These are phyloP conservation scores for Lactarius evosmus DNA, from an alignment of 768 basidiomycete species.

Conservation along the genomic window DNA sequence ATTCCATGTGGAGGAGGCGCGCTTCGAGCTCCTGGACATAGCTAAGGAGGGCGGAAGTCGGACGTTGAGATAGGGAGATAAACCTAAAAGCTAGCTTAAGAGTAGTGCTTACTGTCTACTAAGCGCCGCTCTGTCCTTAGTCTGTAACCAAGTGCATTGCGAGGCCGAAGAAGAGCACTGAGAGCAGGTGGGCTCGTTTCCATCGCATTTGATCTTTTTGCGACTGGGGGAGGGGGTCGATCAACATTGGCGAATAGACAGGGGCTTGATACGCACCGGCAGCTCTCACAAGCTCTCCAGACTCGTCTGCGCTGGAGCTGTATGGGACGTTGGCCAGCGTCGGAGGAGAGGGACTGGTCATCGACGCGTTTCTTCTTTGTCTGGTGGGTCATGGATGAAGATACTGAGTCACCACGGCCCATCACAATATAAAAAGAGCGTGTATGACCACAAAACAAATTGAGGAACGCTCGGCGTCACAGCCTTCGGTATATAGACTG, in stretches of 20 bases:
- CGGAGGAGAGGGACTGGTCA: constrained; percentile 43
- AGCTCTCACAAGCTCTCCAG: constrained; percentile 88
- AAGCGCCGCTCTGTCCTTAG: constrained; percentile 84
- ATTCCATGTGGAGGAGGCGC: constrained; percentile 83
- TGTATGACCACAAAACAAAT: constrained; percentile 15
- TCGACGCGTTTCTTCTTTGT: constrained; percentile 81
- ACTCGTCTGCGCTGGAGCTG: constrained; percentile 77
- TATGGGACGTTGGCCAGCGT: constrained; percentile 63
- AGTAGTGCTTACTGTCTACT: constrained; percentile 73
- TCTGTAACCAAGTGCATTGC: constrained; percentile 86
- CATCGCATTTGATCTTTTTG: constrained; percentile 94
- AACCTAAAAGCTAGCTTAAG: constrained; percentile 27
- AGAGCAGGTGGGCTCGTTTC: constrained; percentile 79
- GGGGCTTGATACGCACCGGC: constrained; percentile 54
- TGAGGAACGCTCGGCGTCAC: background rate
- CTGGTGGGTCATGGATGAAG: constrained; percentile 45
- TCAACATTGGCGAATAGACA: constrained; percentile 25
- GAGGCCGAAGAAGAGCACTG: constrained; percentile 74
- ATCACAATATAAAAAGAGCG: constrained; percentile 21
- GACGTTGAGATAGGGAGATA: constrained; percentile 20
- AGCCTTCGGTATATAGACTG: background rate
- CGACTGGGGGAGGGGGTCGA: constrained; percentile 46
- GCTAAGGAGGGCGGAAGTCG: constrained; percentile 38
- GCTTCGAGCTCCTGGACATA: constrained; percentile 92
- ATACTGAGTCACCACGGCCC: constrained; percentile 23